These are phyloP conservation scores for Sanghuangporus weigelae DNA, from an alignment of 1,284 basidiomycete genomes.

Conservation along the genomic window DNA sequence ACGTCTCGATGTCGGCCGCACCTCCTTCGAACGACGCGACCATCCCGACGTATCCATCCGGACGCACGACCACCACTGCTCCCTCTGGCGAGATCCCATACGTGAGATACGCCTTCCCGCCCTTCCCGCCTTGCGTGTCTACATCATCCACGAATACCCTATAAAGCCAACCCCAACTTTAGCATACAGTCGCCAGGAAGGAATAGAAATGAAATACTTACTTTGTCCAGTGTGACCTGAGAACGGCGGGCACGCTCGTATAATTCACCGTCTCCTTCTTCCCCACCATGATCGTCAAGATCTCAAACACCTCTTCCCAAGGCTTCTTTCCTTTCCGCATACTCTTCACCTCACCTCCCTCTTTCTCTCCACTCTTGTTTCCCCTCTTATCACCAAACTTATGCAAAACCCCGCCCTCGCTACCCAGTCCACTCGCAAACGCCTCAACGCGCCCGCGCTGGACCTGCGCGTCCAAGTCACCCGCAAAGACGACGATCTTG, in stretches of 20 bases:
- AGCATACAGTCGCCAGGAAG: neutral
- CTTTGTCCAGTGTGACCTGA: slow-evolving; percentile 67
- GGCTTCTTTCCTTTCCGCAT: neutral
- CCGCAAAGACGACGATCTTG: slow-evolving; percentile 67
- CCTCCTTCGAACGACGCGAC: slow-evolving; percentile 42
- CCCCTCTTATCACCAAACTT: slow-evolving; percentile 28
- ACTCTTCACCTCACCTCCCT: neutral
- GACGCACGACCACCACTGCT: slow-evolving; percentile 61
- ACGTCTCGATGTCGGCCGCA: slow-evolving; percentile 37
- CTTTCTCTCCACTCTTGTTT: neutral
- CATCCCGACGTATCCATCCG: slow-evolving; percentile 69
- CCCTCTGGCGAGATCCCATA: slow-evolving; percentile 56
- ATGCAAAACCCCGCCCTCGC: slow-evolving; percentile 34
- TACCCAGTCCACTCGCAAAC: slow-evolving; percentile 40
- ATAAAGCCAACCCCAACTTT: neutral
- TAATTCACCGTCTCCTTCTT: slow-evolving; percentile 44
- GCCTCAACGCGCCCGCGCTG: slow-evolving; percentile 36
- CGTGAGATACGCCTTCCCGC: slow-evolving; percentile 45
- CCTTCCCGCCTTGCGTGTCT: slow-evolving; percentile 32
- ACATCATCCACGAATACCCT: slow-evolving; percentile 49
- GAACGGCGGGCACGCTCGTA: slow-evolving; percentile 41
- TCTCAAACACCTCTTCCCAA: slow-evolving; percentile 41
- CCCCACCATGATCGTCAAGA: slow-evolving; percentile 45
- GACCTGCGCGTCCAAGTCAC: slow-evolving; percentile 37
- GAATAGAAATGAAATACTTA: slow-evolving; percentile 25